A percentile compares a stretch with the other conserved stretches of the same genome.
These are phyloP conservation scores for Leccinum subrobustum DNA, from an alignment of 1,284 basidiomycete genomes.

Conservation along the genomic window DNA sequence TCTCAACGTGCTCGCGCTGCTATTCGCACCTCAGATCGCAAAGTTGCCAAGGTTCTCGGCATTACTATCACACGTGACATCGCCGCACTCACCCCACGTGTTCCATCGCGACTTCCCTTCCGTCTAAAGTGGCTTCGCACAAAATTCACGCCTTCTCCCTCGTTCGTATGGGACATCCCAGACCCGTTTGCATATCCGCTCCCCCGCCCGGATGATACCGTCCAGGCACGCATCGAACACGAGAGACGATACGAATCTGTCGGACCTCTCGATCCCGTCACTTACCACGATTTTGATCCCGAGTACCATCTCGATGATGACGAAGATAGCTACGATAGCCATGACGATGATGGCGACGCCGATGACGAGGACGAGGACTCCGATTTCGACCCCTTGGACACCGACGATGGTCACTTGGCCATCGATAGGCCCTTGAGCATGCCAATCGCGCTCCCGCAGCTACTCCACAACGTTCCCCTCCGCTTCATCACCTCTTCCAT, in stretches of 20 bases:
- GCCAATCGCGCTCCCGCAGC: conserved; percentile 9
- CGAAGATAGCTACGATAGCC: neutral
- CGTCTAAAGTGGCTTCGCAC: neutral
- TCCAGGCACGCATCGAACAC: conserved; percentile 4
- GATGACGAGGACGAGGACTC: neutral
- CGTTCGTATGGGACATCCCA: conserved; percentile 18
- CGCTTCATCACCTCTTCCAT: neutral
- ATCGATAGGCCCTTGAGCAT: neutral
- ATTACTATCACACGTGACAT: neutral
- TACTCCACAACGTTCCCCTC: conserved; percentile 1
- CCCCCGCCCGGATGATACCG: neutral
- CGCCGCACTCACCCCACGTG: neutral
- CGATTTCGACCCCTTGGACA: neutral
- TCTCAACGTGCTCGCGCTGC: neutral
- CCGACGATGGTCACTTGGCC: neutral
- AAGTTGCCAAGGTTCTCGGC: neutral
- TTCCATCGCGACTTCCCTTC: neutral
- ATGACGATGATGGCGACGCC: neutral
- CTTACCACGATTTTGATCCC: neutral
- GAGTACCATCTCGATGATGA: neutral
- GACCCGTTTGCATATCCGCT: conserved; percentile 15
- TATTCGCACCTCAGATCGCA: neutral
- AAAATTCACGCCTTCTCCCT: neutral
- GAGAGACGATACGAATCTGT: conserved; percentile 1
- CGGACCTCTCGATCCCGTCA: neutral